Base-by-base conservation (phyloP, 352 stramenopile genomes). In the Pythium volutum region DNA sequence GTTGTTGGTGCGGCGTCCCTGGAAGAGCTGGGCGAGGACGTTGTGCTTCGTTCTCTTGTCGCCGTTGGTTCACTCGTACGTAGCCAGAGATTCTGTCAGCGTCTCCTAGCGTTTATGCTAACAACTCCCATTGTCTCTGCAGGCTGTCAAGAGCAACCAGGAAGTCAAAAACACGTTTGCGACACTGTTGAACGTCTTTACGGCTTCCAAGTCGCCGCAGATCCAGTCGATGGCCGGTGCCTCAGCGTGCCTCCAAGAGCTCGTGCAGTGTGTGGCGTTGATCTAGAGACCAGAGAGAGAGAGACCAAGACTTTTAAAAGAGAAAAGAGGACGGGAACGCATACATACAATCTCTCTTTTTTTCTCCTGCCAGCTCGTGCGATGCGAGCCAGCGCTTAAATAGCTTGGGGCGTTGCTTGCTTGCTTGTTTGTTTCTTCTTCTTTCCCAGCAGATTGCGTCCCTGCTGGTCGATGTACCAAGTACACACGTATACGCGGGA, bases 11-110 rank as follows among this genome's bases (percentile, higher is more conserved):
- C 76, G 10, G 71, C 71, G 27, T 66, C 76, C 14, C 58, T 94
- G 18, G 66, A 83, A 41, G 76, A 90, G 43, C 60, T 89, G n/a
- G 79, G 80, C n/a, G 83, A 94, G 58, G 83, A 94, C 55, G 77
- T 81, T 6, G 76, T 93, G 49, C 65, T 91, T 49, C 82, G 85
- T 49, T 75, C 74, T 10, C 63, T 94, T 18, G 71, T 90, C 27
- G 62, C 83, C 6, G 75, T 93, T 31, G 85, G 81, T 25, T 87
- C 83, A 3, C 56, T 94, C 43, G 81, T 91, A 79, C 45, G 77
- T 70, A n/a, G n/a, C n/a, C n/a, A n/a, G n/a, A n/a, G n/a, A n/a
- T n/a, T n/a, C n/a, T n/a, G n/a, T n/a, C n/a, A n/a, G n/a, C n/a
- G n/a, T n/a, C n/a, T n/a, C n/a, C n/a, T n/a, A n/a, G n/a, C n/a